Conservation (phyloP, 2,329 filamentous ascomycete genomes). For the Ceratocystis cacaofunesta region DNA sequence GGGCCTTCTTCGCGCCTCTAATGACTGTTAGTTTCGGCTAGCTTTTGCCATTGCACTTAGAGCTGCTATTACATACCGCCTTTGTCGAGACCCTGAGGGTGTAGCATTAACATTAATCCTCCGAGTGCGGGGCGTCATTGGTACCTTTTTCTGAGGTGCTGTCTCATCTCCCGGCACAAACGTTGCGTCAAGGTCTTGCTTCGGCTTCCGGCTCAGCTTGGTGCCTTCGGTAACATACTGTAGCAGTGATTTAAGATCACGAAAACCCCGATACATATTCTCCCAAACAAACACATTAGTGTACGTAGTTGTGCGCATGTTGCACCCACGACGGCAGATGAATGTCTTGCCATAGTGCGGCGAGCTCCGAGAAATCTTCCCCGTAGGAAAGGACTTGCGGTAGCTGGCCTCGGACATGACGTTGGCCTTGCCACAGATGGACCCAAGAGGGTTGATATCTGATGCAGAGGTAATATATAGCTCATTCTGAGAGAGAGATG, state of each 20-base stretch:
- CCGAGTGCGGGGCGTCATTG: constrained; percentile 9
- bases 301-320: constrained; percentile 75
- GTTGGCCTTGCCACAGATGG: constrained; percentile 78
- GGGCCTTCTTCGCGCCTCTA: constrained; percentile 40
- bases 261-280: constrained; percentile 55
- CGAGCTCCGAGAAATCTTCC: constrained; percentile 56
- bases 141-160: background rate
- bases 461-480: constrained; percentile 79
- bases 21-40: background rate
- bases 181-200: constrained; percentile 18
- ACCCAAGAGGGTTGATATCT: constrained; percentile 72
- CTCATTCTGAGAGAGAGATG: constrained; percentile 48
- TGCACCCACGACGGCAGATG: constrained; percentile 77
- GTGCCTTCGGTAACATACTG: constrained; percentile 57
- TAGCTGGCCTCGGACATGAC: constrained; percentile 63
- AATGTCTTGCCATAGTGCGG: constrained; percentile 74
- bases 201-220: constrained; percentile 40
- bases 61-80: constrained; percentile 3
- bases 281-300: constrained; percentile 91
- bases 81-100: constrained; percentile 6
- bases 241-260: constrained; percentile 49
- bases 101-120: constrained; percentile 9
- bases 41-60: background rate
- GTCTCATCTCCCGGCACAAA: background rate
- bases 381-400: constrained; percentile 53